Base-by-base conservation (phyloP, 2,329 filamentous ascomycete species). In the Tolypocladium album region DNA sequence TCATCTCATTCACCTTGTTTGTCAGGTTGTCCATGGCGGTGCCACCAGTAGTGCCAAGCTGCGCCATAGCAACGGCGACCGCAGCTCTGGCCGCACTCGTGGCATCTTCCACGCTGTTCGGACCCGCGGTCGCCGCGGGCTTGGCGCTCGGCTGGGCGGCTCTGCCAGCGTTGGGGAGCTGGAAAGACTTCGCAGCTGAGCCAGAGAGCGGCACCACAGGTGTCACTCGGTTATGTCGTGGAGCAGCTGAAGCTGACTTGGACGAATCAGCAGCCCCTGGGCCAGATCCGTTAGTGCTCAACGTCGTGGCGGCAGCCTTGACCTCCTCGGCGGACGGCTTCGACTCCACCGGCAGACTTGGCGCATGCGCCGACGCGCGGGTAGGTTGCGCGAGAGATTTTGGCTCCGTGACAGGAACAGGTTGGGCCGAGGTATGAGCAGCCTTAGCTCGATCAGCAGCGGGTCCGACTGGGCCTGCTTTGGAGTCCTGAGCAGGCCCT, bases 1-100 rank as follows among this genome's bases (percentile, higher is more conserved):
- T 82, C 88, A 92, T 90, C 68, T 91, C 88, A 61, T 88, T 86
- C 40, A 92, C 87, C 71, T 88, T 88, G 69, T 84, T 87, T 1
- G 87, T 85, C 61, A 92, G 71, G 64, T 90, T 90, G 64, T 92
- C 88, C 69, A 90, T 79, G 2, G 78, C 76, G 22, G 76, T 82
- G 38, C 74, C 75, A 40, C 75, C 77, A 15, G 68, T 67, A 38
- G 73, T 73, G 6, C 74, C 74, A 4, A 92, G 79, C 68, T 89
- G 88, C 1, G 88, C 87, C 87, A 92, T 91, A 2, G 89, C 89
- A 47, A 88, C 84, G 58, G 88, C 88, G n/a, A 91, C 89, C 11
- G 89, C 89, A 38, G 88, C 88, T 66, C 86, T 87, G 1, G 89
- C 89, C 45, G 87, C 85, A 69, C 88, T 84, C 0, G 89, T 92